Evolutionary conservation across 2,329 filamentous ascomycete species (phyloP), one percentile per base, ranked within the genome.

Genomic region (Calonectria montana): DNA sequence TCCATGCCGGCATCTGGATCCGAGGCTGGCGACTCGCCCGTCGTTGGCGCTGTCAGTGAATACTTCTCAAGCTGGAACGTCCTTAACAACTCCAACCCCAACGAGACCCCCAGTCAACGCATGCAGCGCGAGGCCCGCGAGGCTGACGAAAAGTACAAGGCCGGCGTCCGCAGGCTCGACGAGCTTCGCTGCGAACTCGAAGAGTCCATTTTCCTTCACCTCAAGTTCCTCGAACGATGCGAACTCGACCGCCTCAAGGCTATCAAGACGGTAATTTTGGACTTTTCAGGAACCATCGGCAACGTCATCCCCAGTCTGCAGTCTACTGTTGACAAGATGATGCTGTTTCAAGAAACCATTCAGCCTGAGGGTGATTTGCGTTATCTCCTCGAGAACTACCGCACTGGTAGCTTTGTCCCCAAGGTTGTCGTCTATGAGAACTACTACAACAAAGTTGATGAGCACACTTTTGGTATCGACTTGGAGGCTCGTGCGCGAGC

Each of bases 321-420:
- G 84, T 96, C 96, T 71, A 95, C 96, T 0, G 95, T 99, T 27
- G 97, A 99, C 86, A 95, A 97, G 82, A 98, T 99, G 96, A 95
- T 99, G 92, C 89, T 99, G 57, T 99, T 97, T 86, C 97, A 99
- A 83, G 97, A 99, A 87, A 98, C 97, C 0, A 94, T 99, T n/a
- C 97, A 98, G 83, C 97, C 97, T 7, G 83, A 92, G 59, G 94
- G 94, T 45, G 97, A 99, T 83, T 86, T 99, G 77, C 91, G 97
- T 74, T 99, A 98, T 83, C 89, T 99, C 72, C 88, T 99, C 55
- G 97, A 99, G 86, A 99, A 96, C 82, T 99, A 99, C 85, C 93
- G 96, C 74, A 99, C 97, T 8, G 97, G 97, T 74, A 94, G 93
- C 76, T 99, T 97, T 82, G 91, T 95, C 64, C 97, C 97, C 10